Base-by-base conservation (phyloP, 441 rosid genomes). In the Capsella rubella region DNA sequence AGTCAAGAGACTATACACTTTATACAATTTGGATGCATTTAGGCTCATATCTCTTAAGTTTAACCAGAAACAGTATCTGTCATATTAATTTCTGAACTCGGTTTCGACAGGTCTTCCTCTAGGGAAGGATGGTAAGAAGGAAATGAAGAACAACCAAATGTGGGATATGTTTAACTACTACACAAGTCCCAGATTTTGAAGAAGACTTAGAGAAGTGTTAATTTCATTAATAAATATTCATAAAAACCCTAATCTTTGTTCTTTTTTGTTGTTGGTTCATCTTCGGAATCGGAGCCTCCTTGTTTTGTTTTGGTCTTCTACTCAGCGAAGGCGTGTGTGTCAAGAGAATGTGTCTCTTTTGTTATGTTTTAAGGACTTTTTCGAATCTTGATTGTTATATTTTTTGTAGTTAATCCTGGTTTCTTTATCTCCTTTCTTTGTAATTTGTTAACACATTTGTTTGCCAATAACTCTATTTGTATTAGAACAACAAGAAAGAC, bases 61-160 rank as follows among this genome's bases (percentile, higher is more conserved):
- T 32, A 27, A 49, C 67, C 3, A 28, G 31, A 15, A 21, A 10
- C 4, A 12, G 6, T 1, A 32, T 13, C 13, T 56, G 4, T 50
- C 21, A 13, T 52, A 66, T 10, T 5, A 42, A 10, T 10, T 47
- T 49, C 40, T 67, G 32, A 37, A 37, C 3, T 29, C 16, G 63
- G 25, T 37, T 42, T 31, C 18, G 31, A 8, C 75, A 76, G 79
- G 67, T 69, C 71, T 0, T 35, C 70, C 6, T 9, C 71, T 13
- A 76, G 40, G 71, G 71, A 64, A 63, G 75, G 56, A n/a, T 76
- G 80, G 80, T 76, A 50, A 56, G 59, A 69, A 69, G 55, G 39
- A 67, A 52, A 40, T n/a, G 43, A 61, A 60, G 74, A 61, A 37
- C 46, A 68, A 18, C 29, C 37, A 42, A 46, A 29, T 46, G 57